Conservation (phyloP, 805 yeast species). For the Metschnikowia matae region DNA sequence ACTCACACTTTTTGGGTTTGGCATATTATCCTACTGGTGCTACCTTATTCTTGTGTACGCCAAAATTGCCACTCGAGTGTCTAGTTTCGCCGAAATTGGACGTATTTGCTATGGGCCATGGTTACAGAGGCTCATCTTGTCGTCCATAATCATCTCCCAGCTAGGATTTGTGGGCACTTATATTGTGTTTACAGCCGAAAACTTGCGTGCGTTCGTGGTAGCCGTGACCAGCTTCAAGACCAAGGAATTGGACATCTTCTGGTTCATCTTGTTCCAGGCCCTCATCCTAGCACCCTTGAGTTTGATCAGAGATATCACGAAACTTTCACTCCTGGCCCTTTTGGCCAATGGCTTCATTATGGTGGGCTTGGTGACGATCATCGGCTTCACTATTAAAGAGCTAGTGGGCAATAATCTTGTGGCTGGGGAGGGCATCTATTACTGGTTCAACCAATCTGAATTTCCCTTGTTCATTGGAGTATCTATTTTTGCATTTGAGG, state of each 20-base stretch:
- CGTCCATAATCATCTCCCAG: slow-evolving; percentile 66
- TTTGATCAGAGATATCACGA: slow-evolving; percentile 71
- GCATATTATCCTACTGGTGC: slow-evolving; percentile 73
- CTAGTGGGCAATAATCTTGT: slow-evolving; percentile 36
- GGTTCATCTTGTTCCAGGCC: slow-evolving; percentile 54
- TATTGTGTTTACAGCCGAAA: slow-evolving; percentile 73
- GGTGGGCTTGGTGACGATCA: slow-evolving; percentile 60
- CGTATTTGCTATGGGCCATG: slow-evolving; percentile 55
- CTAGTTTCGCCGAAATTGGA: slow-evolving; percentile 82
- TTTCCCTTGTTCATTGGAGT: slow-evolving; percentile 79
- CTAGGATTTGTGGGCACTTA: slow-evolving; percentile 80
- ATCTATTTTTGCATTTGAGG: slow-evolving; percentile 86
- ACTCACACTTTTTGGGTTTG: slow-evolving; percentile 52
- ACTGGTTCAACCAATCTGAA: slow-evolving; percentile 48
- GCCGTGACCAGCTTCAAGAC: slow-evolving; percentile 45
- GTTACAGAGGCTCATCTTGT: slow-evolving; percentile 59
- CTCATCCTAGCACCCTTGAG: slow-evolving; percentile 63
- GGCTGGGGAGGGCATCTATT: slow-evolving; percentile 47
- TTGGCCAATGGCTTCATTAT: slow-evolving; percentile 68
- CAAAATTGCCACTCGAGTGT: slow-evolving; percentile 55
- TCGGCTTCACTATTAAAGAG: slow-evolving; percentile 50
- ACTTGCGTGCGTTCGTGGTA: slow-evolving; percentile 56
- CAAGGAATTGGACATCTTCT: slow-evolving; percentile 32
- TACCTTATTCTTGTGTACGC: slow-evolving; percentile 60
- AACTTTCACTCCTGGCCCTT: slow-evolving; percentile 65